Evolutionary conservation across 164 flowering plant species (phyloP), one percentile per base, ranked within the genome.

Genomic region (Liquidambar formosana): DNA sequence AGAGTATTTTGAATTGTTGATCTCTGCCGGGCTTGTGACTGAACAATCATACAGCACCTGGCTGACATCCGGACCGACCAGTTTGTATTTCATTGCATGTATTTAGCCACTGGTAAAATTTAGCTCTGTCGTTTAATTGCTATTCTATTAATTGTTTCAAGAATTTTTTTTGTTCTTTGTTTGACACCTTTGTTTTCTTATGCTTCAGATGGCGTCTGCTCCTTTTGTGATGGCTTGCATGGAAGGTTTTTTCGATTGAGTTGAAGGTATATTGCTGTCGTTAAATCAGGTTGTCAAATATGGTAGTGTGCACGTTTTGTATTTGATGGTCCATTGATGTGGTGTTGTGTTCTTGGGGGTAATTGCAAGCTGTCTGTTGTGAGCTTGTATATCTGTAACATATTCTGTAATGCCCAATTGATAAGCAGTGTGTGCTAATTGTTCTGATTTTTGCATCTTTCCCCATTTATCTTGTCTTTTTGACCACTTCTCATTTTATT

Each of bases 381-480:
- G 47, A 63, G 68, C 48, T 73, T 69, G 73, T 73, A 61, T 16
- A 65, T 70, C 41, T 76, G 76, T 77, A 73, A 15, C 65, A 66
- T 63, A 65, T 59, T 68, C 53, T 73, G 71, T 47, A 46, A 44
- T 67, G 53, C 23, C 12, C 14, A 53, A 71, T 26, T 56, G 68
- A 57, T 14, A 41, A 59, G 60, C 43, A 27, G 28, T 46, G 52
- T 52, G 54, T 53, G 56, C 33, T 41, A n/a, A 12, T 23, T 56
- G 5, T 19, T 65, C 33, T 25, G 12, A 12, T 25, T 26, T 48
- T 60, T 18, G 3, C 46, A 26, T 19, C 18, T 46, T 19, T 61
- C 19, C 18, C 25, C 43, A 1, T 33, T 1, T 61, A 8, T 41
- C 41, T 8, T 28, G 12, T 61, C 13, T 61, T 41, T 1, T 41